Evolutionary conservation across 768 basidiomycete genomes (phyloP), one percentile per base, ranked within the genome.

Genomic region (Amanita pallidorosea): DNA sequence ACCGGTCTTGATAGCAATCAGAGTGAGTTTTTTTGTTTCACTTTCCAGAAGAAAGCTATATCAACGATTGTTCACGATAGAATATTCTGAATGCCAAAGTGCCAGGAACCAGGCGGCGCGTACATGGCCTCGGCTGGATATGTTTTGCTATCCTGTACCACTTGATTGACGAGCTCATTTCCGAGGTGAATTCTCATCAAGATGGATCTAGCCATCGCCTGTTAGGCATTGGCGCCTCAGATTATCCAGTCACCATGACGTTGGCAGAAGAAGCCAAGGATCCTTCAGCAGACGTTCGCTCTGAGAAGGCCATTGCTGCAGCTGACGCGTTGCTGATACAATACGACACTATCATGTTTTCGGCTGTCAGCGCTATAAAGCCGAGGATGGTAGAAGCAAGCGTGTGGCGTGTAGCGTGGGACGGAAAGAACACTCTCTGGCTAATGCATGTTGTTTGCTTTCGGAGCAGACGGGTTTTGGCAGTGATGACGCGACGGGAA

Each of bases 391-490:
- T 9, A 58, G 65, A 44, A 66, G 64, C 34, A 66, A 65, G 25
- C 61, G 59, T 18, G 53, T 70, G 47, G 69, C 70, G 0, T 56
- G 55, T 29, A 56, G 60, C 9, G 68, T 75, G 35, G 68, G 66
- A 18, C 54, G 59, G 2, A 69, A 67, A 50, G 71, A 73, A 52
- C 63, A 69, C 38, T 62, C 60, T 4, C 59, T 75, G 13, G 67
- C 67, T 1, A 64, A 66, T 44, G 67, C 66, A 1, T 72, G 70
- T 47, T 75, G 73, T 52, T 58, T 73, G 53, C 60, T 75, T 13
- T 70, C 67, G 43, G 73, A 75, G 55, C 73, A 75, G 56, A 73
- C 72, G 0, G 72, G 72, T 0, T 74, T 62, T 58, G 72, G 73
- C 0, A 64, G 66, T 2, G 65, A 67, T 2, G 70, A 70, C 40